A percentile compares a stretch with the other conserved stretches of the same genome.
Conservation (phyloP, 441 rosid species). For the Euphorbia schlechtendalii region DNA sequence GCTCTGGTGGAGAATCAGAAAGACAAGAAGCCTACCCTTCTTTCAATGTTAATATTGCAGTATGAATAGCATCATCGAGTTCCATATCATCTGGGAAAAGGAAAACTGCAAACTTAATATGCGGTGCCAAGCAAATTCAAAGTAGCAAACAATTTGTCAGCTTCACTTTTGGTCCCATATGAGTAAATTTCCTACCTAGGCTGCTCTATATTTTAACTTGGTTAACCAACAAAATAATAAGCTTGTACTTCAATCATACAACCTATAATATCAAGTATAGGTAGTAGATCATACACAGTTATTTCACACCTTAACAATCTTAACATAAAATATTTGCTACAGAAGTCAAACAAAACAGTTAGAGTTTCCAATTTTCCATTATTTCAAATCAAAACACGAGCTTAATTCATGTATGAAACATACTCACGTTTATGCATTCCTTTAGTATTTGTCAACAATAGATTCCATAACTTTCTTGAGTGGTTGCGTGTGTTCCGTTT, state of each 20-base stretch:
- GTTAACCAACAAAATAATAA: neutral
- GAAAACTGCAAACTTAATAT: too few species aligned
- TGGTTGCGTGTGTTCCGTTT: slow-evolving; percentile 31
- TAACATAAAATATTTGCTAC: neutral
- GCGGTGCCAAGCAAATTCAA: neutral
- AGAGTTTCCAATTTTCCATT: neutral
- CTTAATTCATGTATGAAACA: neutral
- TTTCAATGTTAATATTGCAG: slow-evolving; percentile 88
- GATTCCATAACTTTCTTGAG: slow-evolving; percentile 54
- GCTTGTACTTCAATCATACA: neutral
- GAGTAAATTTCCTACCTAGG: slow-evolving; percentile 1
- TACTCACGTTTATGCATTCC: slow-evolving; percentile 11
- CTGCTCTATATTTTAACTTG: neutral
- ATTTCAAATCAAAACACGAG: neutral
- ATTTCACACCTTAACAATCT: neutral
- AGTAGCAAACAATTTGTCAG: neutral
- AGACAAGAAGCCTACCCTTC: slow-evolving; percentile 57
- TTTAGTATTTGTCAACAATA: slow-evolving; percentile 30
- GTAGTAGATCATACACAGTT: neutral
- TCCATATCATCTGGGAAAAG: slow-evolving; percentile 99
- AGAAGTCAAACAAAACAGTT: neutral
- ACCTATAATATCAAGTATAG: neutral
- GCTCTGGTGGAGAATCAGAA: too few species aligned
- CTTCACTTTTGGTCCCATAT: neutral
- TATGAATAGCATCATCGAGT: slow-evolving; percentile 98